These are phyloP conservation scores for Cladosporium sp. DNA, from an alignment of 2,329 filamentous ascomycete species.

Conservation along the genomic window DNA sequence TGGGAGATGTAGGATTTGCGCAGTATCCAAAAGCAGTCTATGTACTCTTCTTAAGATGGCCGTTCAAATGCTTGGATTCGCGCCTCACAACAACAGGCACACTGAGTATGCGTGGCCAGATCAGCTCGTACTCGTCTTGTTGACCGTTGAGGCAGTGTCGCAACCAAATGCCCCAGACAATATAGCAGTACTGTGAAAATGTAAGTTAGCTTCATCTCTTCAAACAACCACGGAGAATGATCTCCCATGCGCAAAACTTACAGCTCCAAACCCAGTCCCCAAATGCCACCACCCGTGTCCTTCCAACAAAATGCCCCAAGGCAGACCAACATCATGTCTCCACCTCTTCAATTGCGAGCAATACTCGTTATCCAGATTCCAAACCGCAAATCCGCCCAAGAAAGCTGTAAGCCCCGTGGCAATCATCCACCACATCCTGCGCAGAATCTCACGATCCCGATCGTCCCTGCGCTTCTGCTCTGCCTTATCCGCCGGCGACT, in stretches of 20 bases:
- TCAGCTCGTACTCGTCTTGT: slow-evolving; percentile 70
- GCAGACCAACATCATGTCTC: slow-evolving; percentile 70
- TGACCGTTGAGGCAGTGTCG: slow-evolving; percentile 72
- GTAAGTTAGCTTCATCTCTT: not conserved
- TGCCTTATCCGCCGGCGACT: slow-evolving; percentile 4
- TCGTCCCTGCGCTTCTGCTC: slow-evolving; percentile 26
- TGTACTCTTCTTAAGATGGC: slow-evolving; percentile 9
- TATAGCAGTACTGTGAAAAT: slow-evolving; percentile 67
- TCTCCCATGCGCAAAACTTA: slow-evolving; percentile 2
- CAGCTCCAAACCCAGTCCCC: slow-evolving; percentile 77
- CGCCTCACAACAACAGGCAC: slow-evolving; percentile 13
- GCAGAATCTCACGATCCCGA: slow-evolving; percentile 60
- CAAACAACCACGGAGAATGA: not conserved
- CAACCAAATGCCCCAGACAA: slow-evolving; percentile 78
- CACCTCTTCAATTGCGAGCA: slow-evolving; percentile 66
- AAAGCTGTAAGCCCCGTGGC: slow-evolving; percentile 69
- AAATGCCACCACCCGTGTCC: slow-evolving; percentile 78
- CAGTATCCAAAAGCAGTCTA: not conserved
- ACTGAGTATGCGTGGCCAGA: slow-evolving; percentile 66
- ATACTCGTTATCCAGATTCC: slow-evolving; percentile 78
- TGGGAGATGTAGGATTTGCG: not conserved
- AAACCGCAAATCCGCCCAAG: slow-evolving; percentile 72
- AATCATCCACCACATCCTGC: slow-evolving; percentile 77
- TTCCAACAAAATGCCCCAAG: slow-evolving; percentile 76
- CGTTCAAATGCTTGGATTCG: slow-evolving; percentile 3